A percentile compares a stretch with the other conserved stretches of the same genome.
Evolutionary conservation across 139 green algal species (phyloP).

Genomic region (Chlorella vulgaris): DNA sequence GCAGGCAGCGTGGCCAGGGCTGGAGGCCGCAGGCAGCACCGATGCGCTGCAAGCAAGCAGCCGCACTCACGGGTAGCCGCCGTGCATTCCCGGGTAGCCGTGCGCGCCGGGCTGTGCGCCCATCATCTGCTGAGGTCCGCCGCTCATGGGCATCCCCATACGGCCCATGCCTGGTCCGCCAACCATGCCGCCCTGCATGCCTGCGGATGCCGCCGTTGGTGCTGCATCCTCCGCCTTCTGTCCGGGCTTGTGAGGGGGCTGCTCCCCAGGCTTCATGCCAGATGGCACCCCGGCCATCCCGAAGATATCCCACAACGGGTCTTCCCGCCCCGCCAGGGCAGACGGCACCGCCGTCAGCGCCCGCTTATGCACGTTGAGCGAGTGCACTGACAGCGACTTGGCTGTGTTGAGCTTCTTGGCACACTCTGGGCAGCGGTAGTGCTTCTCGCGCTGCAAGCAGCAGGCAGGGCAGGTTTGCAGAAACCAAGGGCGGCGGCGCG

Average conservation of each 20-base stretch:
- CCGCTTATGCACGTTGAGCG: slow-evolving; percentile 89
- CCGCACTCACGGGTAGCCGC: slow-evolving; percentile 18
- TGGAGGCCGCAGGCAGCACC: too few relatives aligned
- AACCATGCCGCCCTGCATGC: too few relatives aligned
- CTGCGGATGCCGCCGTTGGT: too few relatives aligned
- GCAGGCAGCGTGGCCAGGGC: too few relatives aligned
- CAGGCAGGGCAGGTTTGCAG: too few relatives aligned
- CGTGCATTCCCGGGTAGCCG: neutral
- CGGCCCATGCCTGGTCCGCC: too few relatives aligned
- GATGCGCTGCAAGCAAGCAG: neutral
- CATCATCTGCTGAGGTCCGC: neutral
- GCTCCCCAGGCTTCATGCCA: slow-evolving; percentile 58
- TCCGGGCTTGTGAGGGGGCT: slow-evolving; percentile 11
- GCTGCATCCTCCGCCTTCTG: neutral
- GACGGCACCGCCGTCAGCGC: slow-evolving; percentile 61
- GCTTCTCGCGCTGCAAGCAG: slow-evolving; percentile 64
- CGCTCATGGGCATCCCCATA: too few relatives aligned
- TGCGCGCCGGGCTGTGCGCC: neutral
- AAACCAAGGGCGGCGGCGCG: too few relatives aligned
- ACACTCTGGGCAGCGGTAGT: slow-evolving; percentile 86
- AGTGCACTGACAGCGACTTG: slow-evolving; percentile 84
- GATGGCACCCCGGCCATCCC: slow-evolving; percentile 87
- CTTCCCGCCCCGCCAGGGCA: slow-evolving; percentile 74
- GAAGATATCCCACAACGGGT: slow-evolving; percentile 88
- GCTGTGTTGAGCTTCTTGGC: slow-evolving; percentile 81